These are phyloP conservation scores for Graphium sp. DNA, from an alignment of 2,329 filamentous ascomycete genomes.

Conservation along the genomic window DNA sequence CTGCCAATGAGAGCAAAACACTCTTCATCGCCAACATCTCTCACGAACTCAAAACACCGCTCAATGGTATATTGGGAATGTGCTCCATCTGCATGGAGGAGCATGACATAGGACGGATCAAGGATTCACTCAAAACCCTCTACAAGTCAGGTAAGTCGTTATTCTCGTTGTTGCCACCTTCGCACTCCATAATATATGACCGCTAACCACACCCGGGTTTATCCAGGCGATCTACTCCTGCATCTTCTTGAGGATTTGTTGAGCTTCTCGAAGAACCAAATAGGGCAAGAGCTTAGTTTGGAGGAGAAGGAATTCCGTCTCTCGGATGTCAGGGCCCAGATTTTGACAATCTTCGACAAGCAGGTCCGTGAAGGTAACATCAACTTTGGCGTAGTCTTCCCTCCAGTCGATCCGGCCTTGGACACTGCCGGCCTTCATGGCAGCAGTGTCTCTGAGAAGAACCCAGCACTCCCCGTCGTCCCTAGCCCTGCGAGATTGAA, in stretches of 20 bases:
- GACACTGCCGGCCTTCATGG: neutral
- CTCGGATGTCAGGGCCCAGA: slow-evolving; percentile 68
- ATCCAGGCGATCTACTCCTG: slow-evolving; percentile 52
- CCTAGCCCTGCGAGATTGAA: slow-evolving; percentile 43
- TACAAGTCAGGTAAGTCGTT: slow-evolving; percentile 52
- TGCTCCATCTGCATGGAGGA: slow-evolving; percentile 87
- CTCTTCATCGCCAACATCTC: slow-evolving; percentile 93
- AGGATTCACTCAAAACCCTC: slow-evolving; percentile 70
- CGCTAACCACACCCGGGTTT: neutral
- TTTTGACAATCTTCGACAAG: slow-evolving; percentile 76
- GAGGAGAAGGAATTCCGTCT: slow-evolving; percentile 77
- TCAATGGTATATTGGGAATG: slow-evolving; percentile 94
- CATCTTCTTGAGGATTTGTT: slow-evolving; percentile 80
- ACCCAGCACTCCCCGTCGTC: slow-evolving; percentile 1
- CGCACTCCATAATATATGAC: neutral
- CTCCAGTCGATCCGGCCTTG: slow-evolving; percentile 17
- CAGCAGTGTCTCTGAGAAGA: neutral
- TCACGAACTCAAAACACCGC: slow-evolving; percentile 74
- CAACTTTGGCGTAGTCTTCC: slow-evolving; percentile 53
- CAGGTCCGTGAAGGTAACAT: slow-evolving; percentile 71
- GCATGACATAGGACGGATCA: slow-evolving; percentile 60
- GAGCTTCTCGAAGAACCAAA: slow-evolving; percentile 90
- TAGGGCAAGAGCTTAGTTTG: slow-evolving; percentile 65
- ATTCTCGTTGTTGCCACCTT: slow-evolving; percentile 9
- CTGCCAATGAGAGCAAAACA: slow-evolving; percentile 94